Evolutionary conservation across 345 rosid species (phyloP), one percentile per base, ranked within the genome.

Genomic region (Combretum micranthum): DNA sequence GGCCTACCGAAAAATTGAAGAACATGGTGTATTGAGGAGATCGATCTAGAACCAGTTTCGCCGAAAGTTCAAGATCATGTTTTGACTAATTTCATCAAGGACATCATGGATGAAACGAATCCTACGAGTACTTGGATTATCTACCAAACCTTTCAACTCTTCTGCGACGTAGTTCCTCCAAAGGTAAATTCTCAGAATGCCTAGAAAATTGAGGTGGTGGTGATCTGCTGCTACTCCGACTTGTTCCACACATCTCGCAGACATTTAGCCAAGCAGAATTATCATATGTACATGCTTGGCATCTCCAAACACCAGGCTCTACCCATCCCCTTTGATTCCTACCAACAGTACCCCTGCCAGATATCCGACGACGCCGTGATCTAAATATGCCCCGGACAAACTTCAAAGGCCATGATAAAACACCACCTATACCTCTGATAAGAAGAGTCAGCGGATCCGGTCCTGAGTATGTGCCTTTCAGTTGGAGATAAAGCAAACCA

Each of bases 171-270:
- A 93, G 46, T 68, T 89, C 97, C 53, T 87, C 96, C 75, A 80
- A 15, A n/a, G 84, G 51, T 44, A 82, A 69, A 64, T 72, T 79
- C 56, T 52, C 68, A 26, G 81, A 70, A 37, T 23, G 52, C 52
- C 5, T 53, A 2, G 67, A 43, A 15, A 55, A 64, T 64, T 54
- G 80, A 47, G 46, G 58, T 12, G 65, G 59, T 44, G 62, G 64
- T 51, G 68, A 68, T 49, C 69, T 59, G 21, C 66, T 63, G 39
- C 61, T 65, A 49, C 64, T 69, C 43, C 79, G 70, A 49, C 67
- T 64, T 0, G 80, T 72, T 63, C 96, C 99, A 63, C 99, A 89
- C 95, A 89, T 89, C 72, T 93, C 97, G 23, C 99, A 93, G 15
- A 13, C 51, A 42, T 70, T 74, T 53, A 69, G 56, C 87, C 70